Base-by-base conservation (phyloP, 1,284 basidiomycete genomes). In the Fomitopsis schrenkii region DNA sequence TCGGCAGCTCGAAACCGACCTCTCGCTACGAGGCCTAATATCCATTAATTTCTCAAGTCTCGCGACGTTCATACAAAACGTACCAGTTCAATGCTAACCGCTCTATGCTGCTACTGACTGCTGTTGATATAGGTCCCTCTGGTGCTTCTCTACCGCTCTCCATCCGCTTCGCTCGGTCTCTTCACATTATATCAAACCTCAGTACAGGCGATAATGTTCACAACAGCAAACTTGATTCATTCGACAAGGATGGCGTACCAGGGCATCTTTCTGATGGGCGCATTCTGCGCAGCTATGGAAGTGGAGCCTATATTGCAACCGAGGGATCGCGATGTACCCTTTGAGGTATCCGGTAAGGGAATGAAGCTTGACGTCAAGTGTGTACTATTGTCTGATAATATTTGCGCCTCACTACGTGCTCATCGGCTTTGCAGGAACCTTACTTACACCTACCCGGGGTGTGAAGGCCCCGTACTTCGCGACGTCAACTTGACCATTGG, bases 251-350 rank as follows among this genome's bases (percentile, higher is more conserved):
- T 87, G 83, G 84, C 85, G 22, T 92, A 88, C 67, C 92, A 94
- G 71, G 83, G 85, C 17, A 81, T 93, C 44, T 94, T 94, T 75
- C 78, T 91, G 63, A 87, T 94, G 84, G 88, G 88, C 46, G 91
- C 92, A 7, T 94, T 91, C 70, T 87, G 84, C 66, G 88, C 89
- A 44, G 86, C 87, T 50, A 84, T 85, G 76, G 81, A 84, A 62
- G 75, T 93, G 61, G 83, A 86, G 67, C 87, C 90, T 26, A 80
- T 80, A 63, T 74, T 93, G 44, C 82, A 86, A 62, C 89, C 90
- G 22, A 75, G 74, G 55, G 73, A 80, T 40, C 81, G 83, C 57
- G 79, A 84, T 56, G 68, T 71, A 35, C 74, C 72, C 35, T 90
- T 88, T 70, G 74, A 73, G 48, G 74, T 76, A 50, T 67, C 75